Percentiles rank a stretch among this genome's conserved stretches.
phyloP scores from a whole-genome alignment of 2,329 filamentous ascomycete species.

The Sclerotinia sclerotiorum region DNA sequence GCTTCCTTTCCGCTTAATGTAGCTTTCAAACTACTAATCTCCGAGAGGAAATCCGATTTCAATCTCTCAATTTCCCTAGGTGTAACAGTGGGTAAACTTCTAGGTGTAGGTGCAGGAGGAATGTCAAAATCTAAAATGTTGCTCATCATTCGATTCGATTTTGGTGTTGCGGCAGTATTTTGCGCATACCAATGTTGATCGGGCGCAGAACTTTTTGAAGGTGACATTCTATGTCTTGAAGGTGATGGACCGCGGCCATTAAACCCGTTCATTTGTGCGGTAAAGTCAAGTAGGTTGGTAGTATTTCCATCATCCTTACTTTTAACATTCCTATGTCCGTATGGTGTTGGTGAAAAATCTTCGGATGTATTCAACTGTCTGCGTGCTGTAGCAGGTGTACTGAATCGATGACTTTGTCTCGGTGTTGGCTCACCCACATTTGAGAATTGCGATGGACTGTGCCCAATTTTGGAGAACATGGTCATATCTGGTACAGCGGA shows the following conservation, averaged over 20 bases:
- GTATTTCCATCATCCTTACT: conserved; percentile 52
- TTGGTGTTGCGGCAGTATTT: conserved; percentile 31
- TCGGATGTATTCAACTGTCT: conserved; percentile 28
- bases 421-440: conserved; percentile 43
- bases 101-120: conserved; percentile 87
- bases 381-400: conserved; percentile 38
- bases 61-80: conserved; percentile 89
- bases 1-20: conserved; percentile 91
- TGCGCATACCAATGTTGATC: conserved; percentile 31
- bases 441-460: conserved; percentile 58
- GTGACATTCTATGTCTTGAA: conserved; percentile 50
- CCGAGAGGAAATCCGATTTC: conserved; percentile 86
- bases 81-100: conserved; percentile 86
- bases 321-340: conserved; percentile 38
- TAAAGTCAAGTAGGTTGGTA: conserved; percentile 84
- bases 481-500: conserved; percentile 89
- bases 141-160: conserved; percentile 53
- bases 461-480: conserved; percentile 71
- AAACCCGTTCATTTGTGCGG: conserved; percentile 68
- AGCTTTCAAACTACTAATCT: conserved; percentile 92
- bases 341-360: conserved; percentile 45
- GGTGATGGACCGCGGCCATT: conserved; percentile 50
- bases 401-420: conserved; percentile 33
- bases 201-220: conserved; percentile 42
- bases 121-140: conserved; percentile 89